Evolutionary conservation across 202 grass and related monocot species (phyloP), one percentile per base, ranked within the genome.

Genomic region (Elaeis oleifera): DNA sequence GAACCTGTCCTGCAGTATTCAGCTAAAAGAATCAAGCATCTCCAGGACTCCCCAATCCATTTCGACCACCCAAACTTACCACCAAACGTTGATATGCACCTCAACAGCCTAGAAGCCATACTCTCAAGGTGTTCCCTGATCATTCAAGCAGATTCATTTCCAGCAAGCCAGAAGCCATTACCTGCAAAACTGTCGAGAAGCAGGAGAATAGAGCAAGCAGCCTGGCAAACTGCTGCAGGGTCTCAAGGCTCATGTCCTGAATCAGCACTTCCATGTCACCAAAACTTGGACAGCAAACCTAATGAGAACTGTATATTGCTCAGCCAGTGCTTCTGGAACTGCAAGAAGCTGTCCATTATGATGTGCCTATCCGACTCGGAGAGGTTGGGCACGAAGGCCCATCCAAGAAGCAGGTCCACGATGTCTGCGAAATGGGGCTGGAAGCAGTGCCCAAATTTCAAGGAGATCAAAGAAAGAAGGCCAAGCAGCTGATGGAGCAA

Each of bases 281-380:
- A 72, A 81, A 97, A 97, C 68, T 97, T 97, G 49, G 88, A 70
- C 51, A 97, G 69, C 63, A 97, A 65, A 16, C 88, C 84, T 17
- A 91, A 74, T 1, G 92, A 83, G 48, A 97, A 97, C 18, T 84
- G 87, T 49, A 97, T 65, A 68, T 85, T 97, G 36, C 74, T 77
- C 11, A 97, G 71, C 92, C 92, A 97, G 61, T 97, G 92, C 74
- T 77, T 75, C 74, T 91, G 81, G 59, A 97, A 97, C 69, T 91
- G 84, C 65, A 72, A 72, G 75, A 97, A 97, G 57, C 84, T 91
- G 53, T 97, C 88, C 82, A 97, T 79, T 63, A 97, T 97, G 25
- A 83, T 80, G 60, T 32, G 52, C 49, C 84, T 82, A 64, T 90
- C 92, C 2, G 74, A 53, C 44, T 91, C 87, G 5, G 87, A 81